Base-by-base conservation (phyloP, 1,284 basidiomycete species). In the Sporisorium scitamineum region DNA sequence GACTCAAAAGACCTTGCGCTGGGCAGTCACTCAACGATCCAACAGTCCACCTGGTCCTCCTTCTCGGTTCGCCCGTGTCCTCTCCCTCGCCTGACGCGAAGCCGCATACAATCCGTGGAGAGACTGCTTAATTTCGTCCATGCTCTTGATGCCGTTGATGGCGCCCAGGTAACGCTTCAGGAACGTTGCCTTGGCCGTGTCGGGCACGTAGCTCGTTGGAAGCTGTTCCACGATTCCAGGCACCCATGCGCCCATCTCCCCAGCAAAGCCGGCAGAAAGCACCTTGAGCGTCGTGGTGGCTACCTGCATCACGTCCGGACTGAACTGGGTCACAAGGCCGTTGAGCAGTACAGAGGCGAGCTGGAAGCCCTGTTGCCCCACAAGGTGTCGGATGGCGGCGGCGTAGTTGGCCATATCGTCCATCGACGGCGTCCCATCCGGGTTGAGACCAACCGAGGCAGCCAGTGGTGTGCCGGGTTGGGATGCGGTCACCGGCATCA, bases 271-370 rank as follows among this genome's bases (percentile, higher is more conserved):
- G 31, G 88, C 86, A 31, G 91, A 89, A 51, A 95, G 85, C 31
- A 90, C 88, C 37, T 93, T 89, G 82, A 97, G 89, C 72, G 97
- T 90, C 2, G 91, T 90, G 48, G 94, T 90, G 34, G 95, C 91
- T 48, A 88, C 86, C 8, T 92, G 89, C 29, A 92, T 88, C 2
- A 91, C 89, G 70, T 98, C 95, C 79, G 95, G 94, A 3, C 93
- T 93, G 85, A 95, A 98, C 34, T 75, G 63, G 31, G 76, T 65
- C 8, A 94, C 90, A 18, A 97, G 88, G 2, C 95, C 94, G 29
- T 89, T 87, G 47, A 98, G 87, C 27, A 96, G 84, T 70, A 91
- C 89, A 9, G 89, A 89, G n/a, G 92, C 86, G 24, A 97, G 88
- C 72, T 90, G 89, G 62, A 89, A 89, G 6, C 94, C 94, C 82